A percentile compares a stretch with the other conserved stretches of the same genome.
Conservation (phyloP, 1,139 yeast genomes). For the Diutina neorugosa region DNA sequence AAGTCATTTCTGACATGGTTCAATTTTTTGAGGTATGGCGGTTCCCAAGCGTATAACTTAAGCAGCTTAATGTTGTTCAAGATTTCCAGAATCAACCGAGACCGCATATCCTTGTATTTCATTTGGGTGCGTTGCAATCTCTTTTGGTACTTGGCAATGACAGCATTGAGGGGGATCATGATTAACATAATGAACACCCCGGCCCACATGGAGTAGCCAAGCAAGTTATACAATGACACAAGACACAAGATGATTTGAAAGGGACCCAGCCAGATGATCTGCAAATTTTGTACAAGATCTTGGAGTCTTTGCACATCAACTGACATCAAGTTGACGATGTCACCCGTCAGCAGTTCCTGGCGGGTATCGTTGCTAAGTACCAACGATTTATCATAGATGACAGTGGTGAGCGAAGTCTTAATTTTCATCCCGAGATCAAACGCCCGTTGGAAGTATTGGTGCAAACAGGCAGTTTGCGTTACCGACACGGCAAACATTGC, state of each 20-base stretch:
- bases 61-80: slow-evolving; percentile 84
- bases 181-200: slow-evolving; percentile 78
- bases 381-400: slow-evolving; percentile 72
- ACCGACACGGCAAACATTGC: slow-evolving; percentile 80
- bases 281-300: slow-evolving; percentile 78
- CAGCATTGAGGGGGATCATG: slow-evolving; percentile 78
- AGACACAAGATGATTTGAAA: slow-evolving; percentile 81
- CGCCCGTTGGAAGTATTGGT: slow-evolving; percentile 85
- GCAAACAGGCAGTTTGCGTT: slow-evolving; percentile 73
- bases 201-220: slow-evolving; percentile 95
- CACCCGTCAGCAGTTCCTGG: slow-evolving; percentile 80
- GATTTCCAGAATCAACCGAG: slow-evolving; percentile 67
- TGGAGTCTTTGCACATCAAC: slow-evolving; percentile 93
- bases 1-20: slow-evolving; percentile 77
- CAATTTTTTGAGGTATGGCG: slow-evolving; percentile 64
- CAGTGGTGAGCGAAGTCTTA: slow-evolving; percentile 66
- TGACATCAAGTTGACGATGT: slow-evolving; percentile 92
- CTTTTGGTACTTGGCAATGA: slow-evolving; percentile 64
- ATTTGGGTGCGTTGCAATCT: slow-evolving; percentile 51
- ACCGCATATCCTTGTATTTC: slow-evolving; percentile 34
- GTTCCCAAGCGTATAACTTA: slow-evolving; percentile 92
- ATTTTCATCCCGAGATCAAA: slow-evolving; percentile 88
- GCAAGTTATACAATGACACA: slow-evolving; percentile 55
- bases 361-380: slow-evolving; percentile 77
- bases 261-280: slow-evolving; percentile 93